Percentiles rank a stretch among this genome's conserved stretches.
Conservation (phyloP, 2,329 filamentous ascomycete genomes). For the Pestalotiopsis sp. region DNA sequence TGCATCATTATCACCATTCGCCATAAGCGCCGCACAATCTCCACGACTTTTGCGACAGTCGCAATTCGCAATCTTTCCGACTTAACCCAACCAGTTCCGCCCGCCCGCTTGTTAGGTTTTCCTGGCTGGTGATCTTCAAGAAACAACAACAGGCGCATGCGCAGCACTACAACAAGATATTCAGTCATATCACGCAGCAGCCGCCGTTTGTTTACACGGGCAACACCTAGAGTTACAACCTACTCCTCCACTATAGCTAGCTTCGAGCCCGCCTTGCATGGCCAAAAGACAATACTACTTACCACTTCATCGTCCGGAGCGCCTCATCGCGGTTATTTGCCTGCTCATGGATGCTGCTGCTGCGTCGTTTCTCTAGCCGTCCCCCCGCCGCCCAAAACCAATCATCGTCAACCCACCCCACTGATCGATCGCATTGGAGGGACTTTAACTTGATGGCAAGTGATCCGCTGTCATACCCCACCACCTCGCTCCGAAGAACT, state of each 20-base stretch:
- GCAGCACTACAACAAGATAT: neutral
- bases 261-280: neutral
- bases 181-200: neutral
- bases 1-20: neutral
- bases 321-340: neutral
- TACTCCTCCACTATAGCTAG: no score
- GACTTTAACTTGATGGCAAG: conserved; percentile 4
- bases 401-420: neutral
- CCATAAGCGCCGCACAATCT: neutral
- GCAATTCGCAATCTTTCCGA: neutral
- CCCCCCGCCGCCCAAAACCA: neutral
- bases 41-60: neutral
- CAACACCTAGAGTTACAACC: no score
- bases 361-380: neutral
- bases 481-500: neutral
- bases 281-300: neutral
- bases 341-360: neutral
- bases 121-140: neutral
- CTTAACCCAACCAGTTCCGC: neutral
- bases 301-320: neutral
- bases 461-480: conserved; percentile 7
- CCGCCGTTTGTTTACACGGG: neutral
- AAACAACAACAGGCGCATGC: neutral
- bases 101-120: neutral
- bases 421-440: neutral